Evolutionary conservation across 176 grass and related monocot genomes (phyloP), one percentile per base, ranked within the genome.

Genomic region (Musa itinerans): DNA sequence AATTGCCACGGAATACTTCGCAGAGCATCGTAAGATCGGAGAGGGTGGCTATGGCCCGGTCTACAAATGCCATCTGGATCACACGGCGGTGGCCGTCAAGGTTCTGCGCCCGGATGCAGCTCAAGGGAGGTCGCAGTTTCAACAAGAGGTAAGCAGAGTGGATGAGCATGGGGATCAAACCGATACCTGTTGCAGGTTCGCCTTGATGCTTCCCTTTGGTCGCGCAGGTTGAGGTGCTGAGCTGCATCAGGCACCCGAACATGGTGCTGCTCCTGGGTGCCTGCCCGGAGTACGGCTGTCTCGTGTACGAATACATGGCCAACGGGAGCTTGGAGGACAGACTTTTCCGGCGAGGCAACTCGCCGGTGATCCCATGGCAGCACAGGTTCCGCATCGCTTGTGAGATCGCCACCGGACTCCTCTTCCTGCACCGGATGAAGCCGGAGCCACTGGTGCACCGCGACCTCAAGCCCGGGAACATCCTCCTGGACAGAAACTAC

Each of bases 261-360:
- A 96, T 96, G 93, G 93, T 96, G 65, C 87, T 96, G 83, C 89
- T 96, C 72, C 86, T 96, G 15, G 93, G 89, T 22, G 93, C 89
- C 61, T 96, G 89, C 79, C 89, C 93, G 17, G 87, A 96, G 81
- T 96, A 90, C 78, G 93, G 93, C 5, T 96, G 93, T 78, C 83
- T 96, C 5, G 87, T 96, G 2, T 96, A 96, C 72, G 93, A 96
- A 81, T 96, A 92, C 85, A 92, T 96, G 89, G 93, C 87, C 13
- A 88, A 82, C 58, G 93, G 93, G 57, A 96, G 93, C 85, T 74
- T 96, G 1, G 93, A 96, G 6, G 93, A 96, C 77, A 82, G 93
- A 69, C 85, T 96, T 4, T 96, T 92, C 80, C 79, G 53, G 14
- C 89, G 85, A n/a, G 71, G 77, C 17, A 76, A 78, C 43, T 81